Base-by-base conservation (phyloP, 2,329 filamentous ascomycete genomes). In the Furcasterigmium sp. region DNA sequence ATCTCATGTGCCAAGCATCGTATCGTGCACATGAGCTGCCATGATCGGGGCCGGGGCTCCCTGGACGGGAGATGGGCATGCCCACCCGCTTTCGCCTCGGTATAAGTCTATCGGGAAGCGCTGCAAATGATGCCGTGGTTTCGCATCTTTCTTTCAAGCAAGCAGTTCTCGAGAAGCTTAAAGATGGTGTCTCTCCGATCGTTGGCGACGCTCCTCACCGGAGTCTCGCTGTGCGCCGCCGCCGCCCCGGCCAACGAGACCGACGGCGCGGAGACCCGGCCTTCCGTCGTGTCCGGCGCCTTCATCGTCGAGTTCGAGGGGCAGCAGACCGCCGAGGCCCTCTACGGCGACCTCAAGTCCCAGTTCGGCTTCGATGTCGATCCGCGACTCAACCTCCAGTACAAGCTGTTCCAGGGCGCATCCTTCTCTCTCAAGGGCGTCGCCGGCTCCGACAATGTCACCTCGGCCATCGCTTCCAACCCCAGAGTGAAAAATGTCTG, bases 401-500 rank as follows among this genome's bases (percentile, higher is more conserved):
- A 46, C 38, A 37, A 48, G 14, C 48, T 56, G 25, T 58, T 59
- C 46, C 54, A 53, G n/a, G 56, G 55, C 26, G 41, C 46, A 8
- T 58, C 56, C 2, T 50, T 56, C 32, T 48, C 52, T 28, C 21
- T 56, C 21, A 42, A 59, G 8, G 41, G 60, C 46, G 53, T 53
- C 51, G 30, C 51, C 42, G 42, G 56, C 45, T 43, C 55, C 50
- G 47, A 58, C 20, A 32, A 56, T 46, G 44, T 44, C 3, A 43
- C 49, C 15, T 43, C 43, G 20, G 49, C 42, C 46, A 53, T 63
- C 20, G 48, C 51, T 30, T 49, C 43, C 25, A 42, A 55, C 36
- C 38, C 51, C 29, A 44, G 44, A 6, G 53, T 63, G 41, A 59
- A 55, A 47, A 48, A 45, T 7, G 43, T 61, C 11, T 64, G 58